Evolutionary conservation across 1,284 basidiomycete genomes (phyloP), one percentile per base, ranked within the genome.

Genomic region (Rhizoctonia solani): DNA sequence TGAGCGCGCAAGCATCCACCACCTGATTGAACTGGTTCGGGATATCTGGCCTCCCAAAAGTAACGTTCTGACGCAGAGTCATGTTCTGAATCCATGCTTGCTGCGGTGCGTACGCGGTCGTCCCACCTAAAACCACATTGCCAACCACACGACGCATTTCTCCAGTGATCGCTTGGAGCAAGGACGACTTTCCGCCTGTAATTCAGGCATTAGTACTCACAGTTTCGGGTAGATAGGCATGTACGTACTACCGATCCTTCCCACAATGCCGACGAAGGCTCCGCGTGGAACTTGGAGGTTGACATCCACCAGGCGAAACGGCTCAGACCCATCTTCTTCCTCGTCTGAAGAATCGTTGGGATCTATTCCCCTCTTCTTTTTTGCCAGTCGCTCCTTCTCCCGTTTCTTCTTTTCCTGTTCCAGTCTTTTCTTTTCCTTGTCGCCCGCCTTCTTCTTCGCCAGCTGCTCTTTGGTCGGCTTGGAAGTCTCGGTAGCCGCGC

Each of bases 51-150:
- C 75, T 72, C 5, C 79, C 79, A 67, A 79, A 80, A n/a, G 76
- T 73, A 59, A 77, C 75, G 71, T 77, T 76, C 44, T 58, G 27
- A 63, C 77, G 75, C 23, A 81, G 76, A 0, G 80, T 79, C 44
- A 56, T 46, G 71, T 79, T 76, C 74, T 80, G 79, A 72, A 83
- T 80, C 80, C 82, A 84, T 3, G 82, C 81, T 1, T 79, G 78
- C 71, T 84, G 83, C 19, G 78, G 76, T 54, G 79, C 80, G 49
- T 83, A 79, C 0, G 82, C 77, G 1, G 81, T 81, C 1, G 78
- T 74, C n/a, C 82, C 79, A 9, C 75, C 74, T 67, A 79, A 79
- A 1, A 72, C 73, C 46, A 80, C 77, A 42, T 75, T 76, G 37
- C 79, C 79, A 21, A 73, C 71, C 5, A 75, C 77, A 19, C 76